Evolutionary conservation across 73 alveolate species (phyloP).

Genomic region (Blepharisma japonicum): DNA sequence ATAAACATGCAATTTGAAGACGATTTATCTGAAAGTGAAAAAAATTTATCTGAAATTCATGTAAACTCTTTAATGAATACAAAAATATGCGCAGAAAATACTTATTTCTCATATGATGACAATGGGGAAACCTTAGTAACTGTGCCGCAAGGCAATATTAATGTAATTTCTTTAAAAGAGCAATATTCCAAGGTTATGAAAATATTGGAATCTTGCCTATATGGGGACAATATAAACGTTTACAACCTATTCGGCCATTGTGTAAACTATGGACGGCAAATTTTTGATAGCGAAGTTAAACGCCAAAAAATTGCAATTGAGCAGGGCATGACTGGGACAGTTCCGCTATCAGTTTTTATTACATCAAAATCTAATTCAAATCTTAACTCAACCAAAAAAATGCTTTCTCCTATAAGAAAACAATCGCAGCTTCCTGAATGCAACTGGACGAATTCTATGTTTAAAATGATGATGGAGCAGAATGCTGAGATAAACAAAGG

Average conservation of each 20-base stretch:
- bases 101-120: background rate
- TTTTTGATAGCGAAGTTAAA: background rate
- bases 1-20: constrained; percentile 11
- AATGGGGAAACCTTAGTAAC: constrained; percentile 6
- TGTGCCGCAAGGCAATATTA: background rate
- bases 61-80: background rate
- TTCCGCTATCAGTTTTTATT: constrained; percentile 10
- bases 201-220: background rate
- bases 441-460: background rate
- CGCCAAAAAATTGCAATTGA: constrained; percentile 24
- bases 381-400: background rate
- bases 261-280: background rate
- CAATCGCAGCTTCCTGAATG: background rate
- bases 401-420: background rate
- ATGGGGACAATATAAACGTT: background rate
- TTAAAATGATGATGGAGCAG: background rate
- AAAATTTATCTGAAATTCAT: constrained; percentile 6
- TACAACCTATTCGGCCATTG: background rate
- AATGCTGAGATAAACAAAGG: background rate
- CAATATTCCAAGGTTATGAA: background rate
- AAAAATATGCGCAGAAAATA: constrained; percentile 3
- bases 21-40: background rate
- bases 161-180: background rate
- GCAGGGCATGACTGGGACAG: background rate
- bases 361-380: background rate